Percentiles rank a stretch among this genome's conserved stretches.
Evolutionary conservation across 1,284 basidiomycete genomes (phyloP).

Genomic region (Ustilago tritici): DNA sequence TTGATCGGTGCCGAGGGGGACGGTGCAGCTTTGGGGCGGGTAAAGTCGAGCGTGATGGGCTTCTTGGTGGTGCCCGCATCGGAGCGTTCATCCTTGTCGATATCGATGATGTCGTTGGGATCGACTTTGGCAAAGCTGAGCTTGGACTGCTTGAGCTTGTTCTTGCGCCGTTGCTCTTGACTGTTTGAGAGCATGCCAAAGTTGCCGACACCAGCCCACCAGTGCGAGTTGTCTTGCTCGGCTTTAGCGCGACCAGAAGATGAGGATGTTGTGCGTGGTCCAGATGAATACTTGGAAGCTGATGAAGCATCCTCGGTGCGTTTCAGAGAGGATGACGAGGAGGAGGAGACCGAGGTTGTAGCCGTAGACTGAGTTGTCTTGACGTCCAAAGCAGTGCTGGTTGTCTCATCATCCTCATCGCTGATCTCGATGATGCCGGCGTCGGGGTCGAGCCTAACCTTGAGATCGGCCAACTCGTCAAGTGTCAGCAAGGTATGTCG

Average conservation of each 20-base stretch:
- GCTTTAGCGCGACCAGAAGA: slow-evolving; percentile 11
- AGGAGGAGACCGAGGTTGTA: neutral
- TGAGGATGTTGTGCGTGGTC: slow-evolving; percentile 1
- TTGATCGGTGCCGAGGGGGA: slow-evolving; percentile 51
- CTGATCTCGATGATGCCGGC: slow-evolving; percentile 42
- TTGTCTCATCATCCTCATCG: slow-evolving; percentile 45
- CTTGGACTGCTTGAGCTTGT: slow-evolving; percentile 58
- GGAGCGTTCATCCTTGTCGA: slow-evolving; percentile 33
- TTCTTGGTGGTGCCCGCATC: slow-evolving; percentile 17
- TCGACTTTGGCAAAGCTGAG: slow-evolving; percentile 50
- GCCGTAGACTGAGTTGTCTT: slow-evolving; percentile 21
- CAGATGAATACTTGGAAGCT: neutral
- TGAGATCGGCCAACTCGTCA: slow-evolving; percentile 60
- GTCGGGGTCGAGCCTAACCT: slow-evolving; percentile 46
- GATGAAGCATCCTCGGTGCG: slow-evolving; percentile 5
- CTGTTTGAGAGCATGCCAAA: slow-evolving; percentile 35
- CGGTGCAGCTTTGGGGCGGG: slow-evolving; percentile 24
- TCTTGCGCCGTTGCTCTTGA: slow-evolving; percentile 36
- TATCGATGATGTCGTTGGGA: slow-evolving; percentile 49
- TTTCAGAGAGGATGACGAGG: slow-evolving; percentile 12
- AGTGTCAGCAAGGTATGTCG: slow-evolving; percentile 58
- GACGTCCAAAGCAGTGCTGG: slow-evolving; percentile 32
- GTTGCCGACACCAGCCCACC: slow-evolving; percentile 49
- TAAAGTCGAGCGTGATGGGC: slow-evolving; percentile 50
- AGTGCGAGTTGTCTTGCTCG: slow-evolving; percentile 39